Evolutionary conservation across 2,329 filamentous ascomycete genomes (phyloP).

Genomic region (Arachnopeziza araneosa): DNA sequence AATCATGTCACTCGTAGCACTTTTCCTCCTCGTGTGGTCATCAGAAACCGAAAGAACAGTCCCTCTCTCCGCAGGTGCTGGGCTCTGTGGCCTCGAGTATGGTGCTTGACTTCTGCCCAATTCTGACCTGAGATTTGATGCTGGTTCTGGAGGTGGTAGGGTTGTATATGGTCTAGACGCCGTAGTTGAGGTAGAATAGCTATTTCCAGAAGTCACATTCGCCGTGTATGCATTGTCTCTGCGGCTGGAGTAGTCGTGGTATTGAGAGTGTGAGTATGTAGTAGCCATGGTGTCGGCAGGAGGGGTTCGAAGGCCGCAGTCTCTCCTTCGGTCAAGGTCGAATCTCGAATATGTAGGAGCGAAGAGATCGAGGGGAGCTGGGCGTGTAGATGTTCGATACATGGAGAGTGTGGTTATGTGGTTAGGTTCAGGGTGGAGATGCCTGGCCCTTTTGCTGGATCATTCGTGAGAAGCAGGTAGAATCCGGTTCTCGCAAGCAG

Average conservation of each 20-base stretch:
- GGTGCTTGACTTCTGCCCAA: slow-evolving; percentile 6
- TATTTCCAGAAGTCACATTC: slow-evolving; percentile 9
- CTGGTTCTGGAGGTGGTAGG: slow-evolving; percentile 10
- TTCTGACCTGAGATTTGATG: slow-evolving; percentile 25
- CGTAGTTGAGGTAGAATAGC: slow-evolving; percentile 5
- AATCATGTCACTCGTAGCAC: slow-evolving; percentile 21
- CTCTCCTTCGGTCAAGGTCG: slow-evolving; percentile 21
- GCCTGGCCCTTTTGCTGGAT: neutral
- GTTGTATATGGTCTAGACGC: slow-evolving; percentile 16
- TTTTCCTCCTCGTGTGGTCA: slow-evolving; percentile 17
- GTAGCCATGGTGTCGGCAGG: slow-evolving; percentile 48
- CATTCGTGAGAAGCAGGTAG: neutral
- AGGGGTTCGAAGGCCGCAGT: slow-evolving; percentile 43
- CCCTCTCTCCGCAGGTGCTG: slow-evolving; percentile 14
- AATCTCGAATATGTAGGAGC: slow-evolving; percentile 14
- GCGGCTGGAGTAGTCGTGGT: slow-evolving; percentile 42
- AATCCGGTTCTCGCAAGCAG: neutral
- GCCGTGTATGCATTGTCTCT: slow-evolving; percentile 31
- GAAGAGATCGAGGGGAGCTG: slow-evolving; percentile 27
- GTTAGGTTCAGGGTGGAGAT: slow-evolving; percentile 3
- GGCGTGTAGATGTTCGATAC: slow-evolving; percentile 29
- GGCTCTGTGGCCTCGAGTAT: slow-evolving; percentile 16
- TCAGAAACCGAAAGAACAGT: slow-evolving; percentile 15
- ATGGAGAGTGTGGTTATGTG: slow-evolving; percentile 20
- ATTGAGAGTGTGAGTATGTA: slow-evolving; percentile 41